Conservation (phyloP, 257 asterid species). For the Solanum habrochaites region DNA sequence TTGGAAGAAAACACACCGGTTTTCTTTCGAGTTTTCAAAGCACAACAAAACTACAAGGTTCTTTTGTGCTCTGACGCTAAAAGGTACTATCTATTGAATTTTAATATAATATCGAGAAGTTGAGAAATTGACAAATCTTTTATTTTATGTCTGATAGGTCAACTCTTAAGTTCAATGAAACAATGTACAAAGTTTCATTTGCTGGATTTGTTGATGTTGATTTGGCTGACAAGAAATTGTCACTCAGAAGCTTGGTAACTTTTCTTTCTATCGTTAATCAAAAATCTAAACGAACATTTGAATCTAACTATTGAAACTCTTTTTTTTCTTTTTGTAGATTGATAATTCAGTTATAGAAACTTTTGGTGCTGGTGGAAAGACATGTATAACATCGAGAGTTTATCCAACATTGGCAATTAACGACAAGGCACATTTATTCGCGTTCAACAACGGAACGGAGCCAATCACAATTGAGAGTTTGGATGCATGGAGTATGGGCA, state of each 20-base stretch:
- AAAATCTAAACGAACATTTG: not conserved
- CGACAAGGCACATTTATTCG: not conserved
- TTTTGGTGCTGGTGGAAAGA: constrained; percentile 4
- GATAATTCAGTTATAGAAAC: constrained; percentile 12
- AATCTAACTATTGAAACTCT: not conserved
- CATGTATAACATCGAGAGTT: not conserved
- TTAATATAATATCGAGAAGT: not conserved
- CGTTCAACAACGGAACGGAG: not conserved
- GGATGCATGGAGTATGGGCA: not conserved
- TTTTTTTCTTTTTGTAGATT: not conserved
- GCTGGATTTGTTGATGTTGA: constrained; percentile 16
- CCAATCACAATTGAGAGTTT: not conserved
- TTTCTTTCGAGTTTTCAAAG: constrained; percentile 58
- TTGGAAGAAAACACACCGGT: constrained; percentile 62
- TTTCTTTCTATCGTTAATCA: not conserved
- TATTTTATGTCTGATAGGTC: not conserved
- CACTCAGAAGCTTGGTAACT: not conserved
- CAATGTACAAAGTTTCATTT: constrained; percentile 7
- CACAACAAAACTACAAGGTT: constrained; percentile 21
- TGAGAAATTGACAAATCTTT: not conserved
- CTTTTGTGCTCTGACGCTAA: constrained; percentile 66
- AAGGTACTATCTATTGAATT: constrained; percentile 11
- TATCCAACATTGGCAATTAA: not conserved
- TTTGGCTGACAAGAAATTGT: not conserved
- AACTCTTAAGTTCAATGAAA: not conserved